Conservation (phyloP, 148 eudicot species). For the Rhododendron ferrugineum region DNA sequence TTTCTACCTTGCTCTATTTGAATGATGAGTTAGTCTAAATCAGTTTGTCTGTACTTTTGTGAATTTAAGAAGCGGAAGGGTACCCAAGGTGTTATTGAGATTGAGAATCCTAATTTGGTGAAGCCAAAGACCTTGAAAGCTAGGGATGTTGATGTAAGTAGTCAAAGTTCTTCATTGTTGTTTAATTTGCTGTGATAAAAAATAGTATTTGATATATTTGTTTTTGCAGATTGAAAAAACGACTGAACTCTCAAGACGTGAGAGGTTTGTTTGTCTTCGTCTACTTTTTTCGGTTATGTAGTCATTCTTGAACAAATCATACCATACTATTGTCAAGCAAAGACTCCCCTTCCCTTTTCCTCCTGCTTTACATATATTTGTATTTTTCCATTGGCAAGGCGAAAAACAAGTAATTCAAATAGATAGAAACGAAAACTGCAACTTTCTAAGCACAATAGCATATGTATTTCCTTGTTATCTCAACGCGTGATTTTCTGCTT, state of each 20-base stretch:
- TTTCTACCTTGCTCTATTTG: neutral
- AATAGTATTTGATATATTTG: neutral
- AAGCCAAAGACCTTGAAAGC: slow-evolving; percentile 82
- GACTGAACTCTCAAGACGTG: slow-evolving; percentile 87
- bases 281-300: neutral
- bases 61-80: slow-evolving; percentile 63
- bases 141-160: slow-evolving; percentile 72
- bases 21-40: neutral
- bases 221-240: slow-evolving; percentile 71
- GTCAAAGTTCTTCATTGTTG: neutral
- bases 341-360: neutral
- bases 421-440: neutral
- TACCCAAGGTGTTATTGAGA: slow-evolving; percentile 75
- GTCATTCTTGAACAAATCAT: neutral
- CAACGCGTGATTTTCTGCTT: neutral
- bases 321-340: neutral
- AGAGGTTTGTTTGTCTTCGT: slow-evolving; percentile 53
- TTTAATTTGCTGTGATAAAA: neutral
- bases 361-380: neutral
- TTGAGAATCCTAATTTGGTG: slow-evolving; percentile 83
- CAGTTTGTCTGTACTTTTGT: slow-evolving; percentile 9
- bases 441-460: neutral
- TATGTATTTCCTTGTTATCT: neutral
- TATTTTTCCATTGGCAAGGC: neutral
- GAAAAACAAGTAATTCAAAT: neutral